phyloP scores from a whole-genome alignment of 2,329 filamentous ascomycete genomes.

The Stenocarpella maydis region DNA sequence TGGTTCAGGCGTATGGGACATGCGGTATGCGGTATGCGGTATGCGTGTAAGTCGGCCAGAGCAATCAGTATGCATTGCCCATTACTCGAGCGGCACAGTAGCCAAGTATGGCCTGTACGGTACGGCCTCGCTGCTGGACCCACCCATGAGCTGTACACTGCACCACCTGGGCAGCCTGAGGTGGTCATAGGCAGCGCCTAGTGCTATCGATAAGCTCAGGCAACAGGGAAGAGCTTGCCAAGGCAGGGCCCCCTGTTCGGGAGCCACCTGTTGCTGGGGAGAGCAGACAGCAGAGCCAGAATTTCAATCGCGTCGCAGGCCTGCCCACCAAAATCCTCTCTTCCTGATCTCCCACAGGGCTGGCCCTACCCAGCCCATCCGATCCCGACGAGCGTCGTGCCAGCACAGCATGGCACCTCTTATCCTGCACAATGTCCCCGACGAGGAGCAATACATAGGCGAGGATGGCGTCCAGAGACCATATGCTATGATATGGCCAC shows the following conservation, averaged over 20 bases:
- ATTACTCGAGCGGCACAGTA: conserved; percentile 1
- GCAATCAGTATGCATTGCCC: conserved; percentile 10
- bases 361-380: background rate
- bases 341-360: too few relatives aligned
- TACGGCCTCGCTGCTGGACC: background rate
- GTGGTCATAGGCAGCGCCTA: background rate
- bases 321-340: background rate
- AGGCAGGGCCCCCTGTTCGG: background rate
- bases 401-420: conserved; percentile 64
- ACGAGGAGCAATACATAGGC: conserved; percentile 72
- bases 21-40: background rate
- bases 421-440: conserved; percentile 73
- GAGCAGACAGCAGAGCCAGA: conserved; percentile 20
- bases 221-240: conserved; percentile 22
- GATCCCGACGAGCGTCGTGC: background rate
- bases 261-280: conserved; percentile 27
- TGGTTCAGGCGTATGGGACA: background rate
- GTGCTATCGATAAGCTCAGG: conserved; percentile 14
- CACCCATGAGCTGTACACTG: background rate
- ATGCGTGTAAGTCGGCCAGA: conserved; percentile 27
- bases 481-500: conserved; percentile 72
- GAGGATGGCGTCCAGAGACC: conserved; percentile 71
- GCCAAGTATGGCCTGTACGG: background rate
- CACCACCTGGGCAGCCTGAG: background rate
- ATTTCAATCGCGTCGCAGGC: conserved; percentile 28